phyloP scores from a whole-genome alignment of 352 stramenopile genomes.

The Pythium myriotylum region DNA sequence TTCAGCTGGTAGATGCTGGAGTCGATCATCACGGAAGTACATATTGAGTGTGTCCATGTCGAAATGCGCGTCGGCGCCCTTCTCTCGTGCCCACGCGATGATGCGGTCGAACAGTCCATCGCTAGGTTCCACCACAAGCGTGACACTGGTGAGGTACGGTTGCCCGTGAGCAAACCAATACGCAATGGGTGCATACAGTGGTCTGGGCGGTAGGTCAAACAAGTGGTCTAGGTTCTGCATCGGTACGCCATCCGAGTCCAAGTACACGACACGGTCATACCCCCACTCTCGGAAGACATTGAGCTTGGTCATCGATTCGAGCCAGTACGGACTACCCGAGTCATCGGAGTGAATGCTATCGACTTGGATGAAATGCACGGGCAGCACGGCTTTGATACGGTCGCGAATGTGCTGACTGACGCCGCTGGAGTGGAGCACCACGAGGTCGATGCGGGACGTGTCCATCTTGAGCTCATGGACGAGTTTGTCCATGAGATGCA shows the following conservation, averaged over 20 bases:
- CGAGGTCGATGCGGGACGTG: constrained; percentile 30
- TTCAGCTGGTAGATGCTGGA: constrained; percentile 22
- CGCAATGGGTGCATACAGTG: constrained; percentile 24
- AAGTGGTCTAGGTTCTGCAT: constrained; percentile 36
- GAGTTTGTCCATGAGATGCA: constrained; percentile 30
- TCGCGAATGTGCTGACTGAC: constrained; percentile 5
- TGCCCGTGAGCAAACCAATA: constrained; percentile 30
- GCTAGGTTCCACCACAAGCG: constrained; percentile 29
- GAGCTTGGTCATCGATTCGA: constrained; percentile 41
- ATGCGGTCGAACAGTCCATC: constrained; percentile 17
- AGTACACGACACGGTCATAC: constrained; percentile 36
- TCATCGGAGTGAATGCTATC: no score
- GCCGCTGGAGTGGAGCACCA: constrained; percentile 25
- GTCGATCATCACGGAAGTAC: constrained; percentile 21
- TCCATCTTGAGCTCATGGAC: constrained; percentile 19
- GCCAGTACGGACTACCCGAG: no score
- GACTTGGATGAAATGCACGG: no score
- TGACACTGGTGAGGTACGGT: constrained; percentile 25
- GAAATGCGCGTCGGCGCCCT: constrained; percentile 15
- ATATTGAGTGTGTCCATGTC: constrained; percentile 37
- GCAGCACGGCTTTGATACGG: constrained; percentile 14
- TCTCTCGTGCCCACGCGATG: constrained; percentile 10
- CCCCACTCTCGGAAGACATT: constrained; percentile 36
- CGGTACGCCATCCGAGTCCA: constrained; percentile 32
- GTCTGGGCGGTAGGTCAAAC: constrained; percentile 13